Evolutionary conservation across 306 rosid genomes (phyloP), one percentile per base, ranked within the genome.

Genomic region (Pyrus bretschneideri): DNA sequence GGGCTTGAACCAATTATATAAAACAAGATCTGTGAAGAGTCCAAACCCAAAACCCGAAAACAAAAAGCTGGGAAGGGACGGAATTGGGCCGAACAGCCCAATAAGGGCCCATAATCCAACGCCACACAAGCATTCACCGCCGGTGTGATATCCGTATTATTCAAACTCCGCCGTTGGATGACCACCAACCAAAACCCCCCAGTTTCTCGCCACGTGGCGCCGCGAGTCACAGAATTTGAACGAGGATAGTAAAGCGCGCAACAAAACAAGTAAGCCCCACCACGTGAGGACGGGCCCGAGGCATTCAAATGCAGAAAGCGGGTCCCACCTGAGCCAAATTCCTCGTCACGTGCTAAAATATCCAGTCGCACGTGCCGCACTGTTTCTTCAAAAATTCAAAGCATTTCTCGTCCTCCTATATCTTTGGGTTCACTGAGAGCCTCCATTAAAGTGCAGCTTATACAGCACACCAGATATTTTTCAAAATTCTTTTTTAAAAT

Each of bases 161-260:
- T 78, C 75, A 83, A 82, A 82, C 29, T 69, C 69, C 42, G 73
- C 82, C 82, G 82, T 74, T 30, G 17, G 79, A 82, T 73, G 46
- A 4, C 2, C 19, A 25, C 62, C 5, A 10, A 54, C 19, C 1
- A 4, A 2, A 61, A 1, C 6, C 40, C 25, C 70, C 51, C 15
- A 13, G 4, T 31, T 65, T 52, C 10, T 0, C 12, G 79, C 73
- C 91, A 82, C 88, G 89, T 86, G 89, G 81, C 84, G 5, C 4
- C 21, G 9, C 58, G 6, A 40, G 27, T 59, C 77, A 57, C 29
- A 73, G 59, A 72, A 79, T 93, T 94, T 91, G 95, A 90, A 94
- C 86, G 83, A 31, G 11, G 85, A 21, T 78, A 75, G 87, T 81
- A 91, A 84, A 91, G 96, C 98, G 98, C 97, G 91, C 89, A 90